These are phyloP conservation scores for Syncephalastrum monosporum DNA, from an alignment of 371 early-diverging fungal genomes.

Conservation along the genomic window DNA sequence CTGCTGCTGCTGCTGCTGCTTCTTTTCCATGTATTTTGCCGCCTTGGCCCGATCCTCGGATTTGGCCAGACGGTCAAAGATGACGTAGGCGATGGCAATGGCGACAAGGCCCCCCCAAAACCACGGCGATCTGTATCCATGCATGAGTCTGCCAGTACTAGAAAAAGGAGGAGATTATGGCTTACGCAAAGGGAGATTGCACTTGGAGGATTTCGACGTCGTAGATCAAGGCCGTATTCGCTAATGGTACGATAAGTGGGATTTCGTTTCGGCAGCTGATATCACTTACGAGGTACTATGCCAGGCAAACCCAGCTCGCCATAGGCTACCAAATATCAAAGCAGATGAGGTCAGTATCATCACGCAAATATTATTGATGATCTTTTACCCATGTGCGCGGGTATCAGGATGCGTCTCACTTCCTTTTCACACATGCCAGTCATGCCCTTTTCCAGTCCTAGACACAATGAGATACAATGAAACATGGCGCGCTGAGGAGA, in stretches of 20 bases:
- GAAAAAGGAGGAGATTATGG: not conserved
- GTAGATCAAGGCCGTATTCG: slow-evolving; percentile 33
- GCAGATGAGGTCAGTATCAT: too few species aligned
- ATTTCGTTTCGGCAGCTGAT: not conserved
- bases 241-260: slow-evolving; percentile 9
- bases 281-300: slow-evolving; percentile 32
- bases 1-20: slow-evolving; percentile 10
- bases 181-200: slow-evolving; percentile 34
- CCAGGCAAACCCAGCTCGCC: slow-evolving; percentile 35
- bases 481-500: not conserved
- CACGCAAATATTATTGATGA: not conserved
- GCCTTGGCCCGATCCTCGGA: slow-evolving; percentile 21
- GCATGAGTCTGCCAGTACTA: not conserved
- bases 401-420: slow-evolving; percentile 63
- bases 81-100: slow-evolving; percentile 11
- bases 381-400: slow-evolving; percentile 49
- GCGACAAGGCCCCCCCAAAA: slow-evolving; percentile 26
- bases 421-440: slow-evolving; percentile 72
- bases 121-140: slow-evolving; percentile 32
- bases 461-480: not conserved
- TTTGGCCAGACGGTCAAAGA: slow-evolving; percentile 15
- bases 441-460: slow-evolving; percentile 70
- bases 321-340: slow-evolving; percentile 19
- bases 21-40: slow-evolving; percentile 22
- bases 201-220: slow-evolving; percentile 37